Evolutionary conservation across 2,329 filamentous ascomycete species (phyloP).

Genomic region (Curvularia sp.): DNA sequence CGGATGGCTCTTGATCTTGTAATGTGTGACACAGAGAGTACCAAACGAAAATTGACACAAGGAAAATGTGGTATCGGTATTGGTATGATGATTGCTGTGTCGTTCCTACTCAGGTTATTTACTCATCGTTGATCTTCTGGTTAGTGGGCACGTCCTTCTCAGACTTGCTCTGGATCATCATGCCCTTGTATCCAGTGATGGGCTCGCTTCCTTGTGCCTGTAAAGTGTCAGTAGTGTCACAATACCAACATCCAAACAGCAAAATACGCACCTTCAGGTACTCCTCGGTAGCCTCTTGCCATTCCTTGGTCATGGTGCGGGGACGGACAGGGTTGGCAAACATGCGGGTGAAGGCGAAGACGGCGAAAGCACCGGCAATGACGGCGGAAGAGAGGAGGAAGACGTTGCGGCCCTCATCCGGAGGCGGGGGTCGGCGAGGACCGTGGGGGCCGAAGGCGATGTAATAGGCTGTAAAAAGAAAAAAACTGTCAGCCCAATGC

Average conservation of each 20-base stretch:
- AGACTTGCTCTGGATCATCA: slow-evolving; percentile 50
- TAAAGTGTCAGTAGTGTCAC: slow-evolving; percentile 26
- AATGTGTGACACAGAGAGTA: slow-evolving; percentile 47
- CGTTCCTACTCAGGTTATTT: slow-evolving; percentile 30
- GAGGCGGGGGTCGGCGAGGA: slow-evolving; percentile 80
- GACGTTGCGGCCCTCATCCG: slow-evolving; percentile 84
- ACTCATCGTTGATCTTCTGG: slow-evolving; percentile 44
- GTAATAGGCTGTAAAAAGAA: slow-evolving; percentile 83
- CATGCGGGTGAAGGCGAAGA: slow-evolving; percentile 76
- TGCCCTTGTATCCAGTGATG: slow-evolving; percentile 51
- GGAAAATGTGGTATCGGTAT: slow-evolving; percentile 45
- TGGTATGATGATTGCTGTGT: slow-evolving; percentile 38
- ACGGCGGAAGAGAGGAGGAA: slow-evolving; percentile 75
- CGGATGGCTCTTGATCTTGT: slow-evolving; percentile 35
- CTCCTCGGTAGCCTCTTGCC: slow-evolving; percentile 94
- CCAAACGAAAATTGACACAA: slow-evolving; percentile 48
- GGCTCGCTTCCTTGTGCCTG: slow-evolving; percentile 49
- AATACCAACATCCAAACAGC: not conserved
- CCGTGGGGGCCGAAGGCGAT: slow-evolving; percentile 98
- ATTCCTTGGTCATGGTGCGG: slow-evolving; percentile 93
- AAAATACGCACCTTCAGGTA: slow-evolving; percentile 77
- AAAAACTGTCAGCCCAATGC: slow-evolving; percentile 29
- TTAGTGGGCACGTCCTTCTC: slow-evolving; percentile 38
- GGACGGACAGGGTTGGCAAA: slow-evolving; percentile 72
- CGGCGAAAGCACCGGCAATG: slow-evolving; percentile 67